Evolutionary conservation across 148 eudicot genomes (phyloP).

Genomic region (Silene uniflora): DNA sequence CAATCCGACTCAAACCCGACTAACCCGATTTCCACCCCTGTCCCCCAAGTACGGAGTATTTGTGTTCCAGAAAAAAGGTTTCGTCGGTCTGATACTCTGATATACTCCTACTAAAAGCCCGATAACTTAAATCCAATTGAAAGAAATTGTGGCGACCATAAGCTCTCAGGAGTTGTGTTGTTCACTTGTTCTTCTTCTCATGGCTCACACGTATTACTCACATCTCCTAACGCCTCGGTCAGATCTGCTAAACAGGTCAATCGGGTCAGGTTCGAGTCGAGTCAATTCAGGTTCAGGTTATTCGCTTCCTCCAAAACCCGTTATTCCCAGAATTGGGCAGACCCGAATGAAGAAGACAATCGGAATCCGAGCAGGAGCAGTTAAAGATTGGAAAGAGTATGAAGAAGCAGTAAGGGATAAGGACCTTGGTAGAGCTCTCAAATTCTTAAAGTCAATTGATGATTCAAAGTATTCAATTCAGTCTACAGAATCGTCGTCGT

Average conservation of each 20-base stretch:
- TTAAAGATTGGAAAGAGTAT: constrained; percentile 77
- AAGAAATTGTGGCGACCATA: too few relatives aligned
- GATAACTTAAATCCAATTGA: too few relatives aligned
- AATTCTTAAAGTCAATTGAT: constrained; percentile 44
- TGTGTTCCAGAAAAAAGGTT: too few relatives aligned
- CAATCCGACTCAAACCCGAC: too few relatives aligned
- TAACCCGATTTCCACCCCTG: too few relatives aligned
- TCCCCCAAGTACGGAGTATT: too few relatives aligned
- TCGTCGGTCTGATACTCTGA: too few relatives aligned
- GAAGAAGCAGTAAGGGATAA: constrained; percentile 82
- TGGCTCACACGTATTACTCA: constrained; percentile 8
- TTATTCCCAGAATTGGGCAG: not conserved
- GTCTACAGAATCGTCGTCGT: not conserved
- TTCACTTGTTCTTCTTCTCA: not conserved
- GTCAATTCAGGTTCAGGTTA: too few relatives aligned
- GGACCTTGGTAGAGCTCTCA: constrained; percentile 73
- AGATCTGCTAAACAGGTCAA: too few relatives aligned
- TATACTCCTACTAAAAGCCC: too few relatives aligned
- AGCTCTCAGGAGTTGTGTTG: too few relatives aligned
- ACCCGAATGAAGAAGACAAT: not conserved
- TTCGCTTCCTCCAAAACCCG: not conserved
- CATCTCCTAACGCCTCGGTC: not conserved
- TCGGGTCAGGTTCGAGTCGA: too few relatives aligned
- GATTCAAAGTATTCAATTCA: not conserved
- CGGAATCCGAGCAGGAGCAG: constrained; percentile 31